Base-by-base conservation (phyloP, 495 filamentous ascomycete genomes). In the Clavariopsis aquatica region DNA sequence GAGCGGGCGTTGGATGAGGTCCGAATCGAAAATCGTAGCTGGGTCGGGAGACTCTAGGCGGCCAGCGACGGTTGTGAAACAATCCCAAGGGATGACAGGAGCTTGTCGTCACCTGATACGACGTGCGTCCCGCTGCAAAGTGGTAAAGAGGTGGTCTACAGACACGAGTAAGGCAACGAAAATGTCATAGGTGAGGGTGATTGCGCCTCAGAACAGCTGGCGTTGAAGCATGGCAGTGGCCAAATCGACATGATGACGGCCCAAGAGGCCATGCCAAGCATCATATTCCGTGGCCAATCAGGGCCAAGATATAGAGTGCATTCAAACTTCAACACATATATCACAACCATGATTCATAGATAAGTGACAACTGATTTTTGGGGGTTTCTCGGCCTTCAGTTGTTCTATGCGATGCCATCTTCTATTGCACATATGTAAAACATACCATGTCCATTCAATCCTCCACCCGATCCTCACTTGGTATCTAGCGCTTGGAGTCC, bases 251-350 rank as follows among this genome's bases (percentile, higher is more conserved):
- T 43, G 38, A 43, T n/a, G 8, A 17, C 4, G 3, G 15, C 12
- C 8, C 38, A 17, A 6, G 13, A 43, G 38, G 13, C 2, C 9
- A n/a, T n/a, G 38, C 38, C 38, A 43, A 43, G 38, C 38, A n/a
- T n/a, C 38, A 43, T 9, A 36, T n/a, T 43, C 9, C 38, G 38
- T 17, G 2, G n/a, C 38, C 38, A 43, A 43, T 43, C 38, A 43
- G 9, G n/a, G 3, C 12, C 8, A 3, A 8, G 2, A 3, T 43
- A 43, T n/a, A 2, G 13, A 34, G 31, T 34, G 31, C 31, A n/a
- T 34, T 52, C 49, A 52, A 20, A 27, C 23, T 20, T 26, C 17
- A n/a, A 52, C 49, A 15, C 17, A 52, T 52, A 52, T 23, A 52
- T 22, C 49, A 52, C 49, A 20, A 22, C 23, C 49, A 52, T 26